Conservation (phyloP, 805 yeast species). For the Spathaspora hagerdaliae region DNA sequence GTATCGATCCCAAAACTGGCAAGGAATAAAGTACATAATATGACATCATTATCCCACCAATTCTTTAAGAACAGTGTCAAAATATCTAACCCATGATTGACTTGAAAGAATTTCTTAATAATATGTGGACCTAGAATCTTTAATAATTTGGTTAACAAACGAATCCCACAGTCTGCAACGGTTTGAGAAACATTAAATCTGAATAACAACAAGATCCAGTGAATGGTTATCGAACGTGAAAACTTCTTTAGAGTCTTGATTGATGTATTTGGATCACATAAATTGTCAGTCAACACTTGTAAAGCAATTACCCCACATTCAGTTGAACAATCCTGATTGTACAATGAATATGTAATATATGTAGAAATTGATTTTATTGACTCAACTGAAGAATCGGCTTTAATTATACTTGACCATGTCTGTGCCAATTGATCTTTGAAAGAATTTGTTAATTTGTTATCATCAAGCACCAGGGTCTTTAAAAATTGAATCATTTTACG, state of each 20-base stretch:
- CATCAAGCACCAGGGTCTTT: slow-evolving; percentile 25
- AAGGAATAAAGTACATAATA: slow-evolving; percentile 38
- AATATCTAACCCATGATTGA: slow-evolving; percentile 48
- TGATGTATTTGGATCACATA: slow-evolving; percentile 37
- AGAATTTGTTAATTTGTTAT: slow-evolving; percentile 5
- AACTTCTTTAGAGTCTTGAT: slow-evolving; percentile 39
- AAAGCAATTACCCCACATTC: slow-evolving; percentile 31
- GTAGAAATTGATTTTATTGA: slow-evolving; percentile 46
- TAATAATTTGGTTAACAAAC: slow-evolving; percentile 50
- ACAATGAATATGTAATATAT: slow-evolving; percentile 48
- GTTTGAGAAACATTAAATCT: slow-evolving; percentile 27
- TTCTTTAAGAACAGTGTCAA: slow-evolving; percentile 41
- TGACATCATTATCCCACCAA: slow-evolving; percentile 47
- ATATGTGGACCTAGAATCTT: slow-evolving; percentile 42
- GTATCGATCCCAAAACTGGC: slow-evolving; percentile 43
- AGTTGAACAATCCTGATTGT: slow-evolving; percentile 36
- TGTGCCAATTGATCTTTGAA: slow-evolving; percentile 13
- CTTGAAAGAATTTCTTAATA: slow-evolving; percentile 45
- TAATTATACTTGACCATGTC: slow-evolving; percentile 21
- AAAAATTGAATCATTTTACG: slow-evolving; percentile 47
- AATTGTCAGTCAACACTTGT: slow-evolving; percentile 30
- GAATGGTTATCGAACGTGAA: slow-evolving; percentile 55
- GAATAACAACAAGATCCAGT: slow-evolving; percentile 59
- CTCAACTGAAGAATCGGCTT: slow-evolving; percentile 48
- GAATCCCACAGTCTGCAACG: slow-evolving; percentile 36